phyloP scores from a whole-genome alignment of 2,329 filamentous ascomycete genomes.

The Paracorniculantispora psalliotae region DNA sequence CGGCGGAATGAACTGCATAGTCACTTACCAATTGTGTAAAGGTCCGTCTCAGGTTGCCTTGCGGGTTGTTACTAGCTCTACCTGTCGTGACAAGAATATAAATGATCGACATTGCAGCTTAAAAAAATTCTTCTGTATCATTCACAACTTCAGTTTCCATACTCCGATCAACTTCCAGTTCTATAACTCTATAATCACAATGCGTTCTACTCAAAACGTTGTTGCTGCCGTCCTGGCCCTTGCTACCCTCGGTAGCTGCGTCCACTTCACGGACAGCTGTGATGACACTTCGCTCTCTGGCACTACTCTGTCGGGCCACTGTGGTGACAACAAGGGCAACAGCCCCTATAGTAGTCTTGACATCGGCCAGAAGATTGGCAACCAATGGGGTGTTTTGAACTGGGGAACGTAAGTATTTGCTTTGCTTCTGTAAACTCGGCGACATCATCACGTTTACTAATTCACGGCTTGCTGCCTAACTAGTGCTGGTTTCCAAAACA shows the following conservation, averaged over 20 bases:
- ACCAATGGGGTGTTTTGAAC: slow-evolving; percentile 2
- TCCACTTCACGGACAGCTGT: slow-evolving; percentile 9
- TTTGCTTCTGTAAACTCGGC: too few relatives aligned
- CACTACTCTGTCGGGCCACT: slow-evolving; percentile 6
- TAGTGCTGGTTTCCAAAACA: neutral
- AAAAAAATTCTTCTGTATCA: neutral
- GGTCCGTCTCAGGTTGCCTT: neutral
- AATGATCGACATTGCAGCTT: neutral
- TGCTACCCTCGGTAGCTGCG: slow-evolving; percentile 3
- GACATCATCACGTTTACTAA: neutral
- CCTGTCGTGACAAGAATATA: neutral
- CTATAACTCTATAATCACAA: neutral
- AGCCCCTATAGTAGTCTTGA: slow-evolving; percentile 2
- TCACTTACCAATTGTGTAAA: neutral
- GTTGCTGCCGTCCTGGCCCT: slow-evolving; percentile 2
- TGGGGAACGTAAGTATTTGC: slow-evolving; percentile 1
- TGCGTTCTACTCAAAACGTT: neutral
- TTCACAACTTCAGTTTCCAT: neutral
- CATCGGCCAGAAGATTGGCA: neutral
- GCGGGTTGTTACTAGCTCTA: neutral
- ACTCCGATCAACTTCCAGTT: neutral
- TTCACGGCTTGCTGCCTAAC: neutral
- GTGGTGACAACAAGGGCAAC: slow-evolving; percentile 6
- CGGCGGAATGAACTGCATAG: neutral
- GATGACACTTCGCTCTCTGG: neutral